Base-by-base conservation (phyloP, 2,329 filamentous ascomycete species). In the Fusarium sp. region DNA sequence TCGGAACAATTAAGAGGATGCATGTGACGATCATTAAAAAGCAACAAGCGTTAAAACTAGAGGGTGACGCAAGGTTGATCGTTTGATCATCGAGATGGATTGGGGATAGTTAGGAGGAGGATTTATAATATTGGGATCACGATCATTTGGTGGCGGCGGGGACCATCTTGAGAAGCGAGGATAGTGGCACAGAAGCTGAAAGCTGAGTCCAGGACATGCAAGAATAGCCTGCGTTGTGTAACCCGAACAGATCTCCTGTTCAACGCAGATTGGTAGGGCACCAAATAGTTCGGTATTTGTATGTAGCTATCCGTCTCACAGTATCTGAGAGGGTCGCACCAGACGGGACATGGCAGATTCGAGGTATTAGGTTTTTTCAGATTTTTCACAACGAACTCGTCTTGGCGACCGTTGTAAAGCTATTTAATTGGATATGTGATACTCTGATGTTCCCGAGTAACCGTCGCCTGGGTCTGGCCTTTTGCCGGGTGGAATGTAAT, bases 131-230 rank as follows among this genome's bases (percentile, higher is more conserved):
- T 49, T 49, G 46, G 37, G 46, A 51, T 39, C 44, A 27, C 31
- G 46, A 54, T 55, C 38, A 72, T 72, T 70, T 72, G 33, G 69
- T 73, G 70, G 70, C 66, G 70, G 70, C 42, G 66, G 70, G 69
- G 51, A 49, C 46, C 35, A 64, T 61, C 33, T 52, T 25, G 23
- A n/a, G 49, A 48, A 48, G 51, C 23, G 54, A 44, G 16, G 70
- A 56, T 67, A 49, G 60, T 63, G 57, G 46, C 51, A 44, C 33
- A 46, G 37, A 23, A 66, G 61, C 59, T 59, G 63, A 55, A 61
- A 68, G 46, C 63, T 41, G 66, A 63, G 39, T 37, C 39, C 21
- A 37, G 35, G 44, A 63, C 56, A 69, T 48, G 42, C 37, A 38
- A 19, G 42, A 58, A 63, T n/a, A 56, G 68, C 49, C 49, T 58